Base-by-base conservation (phyloP, 495 filamentous ascomycete genomes). In the Podospora australis region DNA sequence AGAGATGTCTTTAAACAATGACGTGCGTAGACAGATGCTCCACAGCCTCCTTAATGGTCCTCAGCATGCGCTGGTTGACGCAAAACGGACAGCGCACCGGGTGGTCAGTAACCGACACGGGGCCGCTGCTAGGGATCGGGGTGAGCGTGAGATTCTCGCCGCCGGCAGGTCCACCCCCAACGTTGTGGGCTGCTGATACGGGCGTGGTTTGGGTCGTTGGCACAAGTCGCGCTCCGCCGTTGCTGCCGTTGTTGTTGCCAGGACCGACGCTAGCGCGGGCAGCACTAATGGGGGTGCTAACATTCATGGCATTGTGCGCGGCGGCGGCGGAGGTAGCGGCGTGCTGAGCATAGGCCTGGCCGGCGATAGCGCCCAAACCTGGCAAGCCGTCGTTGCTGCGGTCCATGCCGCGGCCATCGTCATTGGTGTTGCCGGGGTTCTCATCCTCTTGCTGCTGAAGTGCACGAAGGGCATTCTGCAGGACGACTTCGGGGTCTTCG, bases 1-100 rank as follows among this genome's bases (percentile, higher is more conserved):
- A n/a, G n/a, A n/a, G n/a, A n/a, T n/a, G n/a, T 11, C 19, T 5
- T 58, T 39, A 78, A 34, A 79, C 74, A 40, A 77, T 67, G 11
- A 79, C 76, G 45, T 79, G 76, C 24, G 73, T 78, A 38, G 70
- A 74, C 74, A 79, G 71, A 50, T 79, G 76, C 61, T 79, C 75
- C 2, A 79, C 76, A 10, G 76, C 75, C 58, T 78, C 76, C 61
- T 78, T 77, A 30, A 79, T 72, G 11, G 63, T 76, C 28, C 72
- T 65, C 51, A 79, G 71, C 74, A 76, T 74, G 6, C 75, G 65
- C 60, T 73, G 72, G 49, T 79, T 79, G 19, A 78, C 63, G 48
- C 76, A 79, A 53, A 74, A 79, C 4, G 76, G 76, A 40, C 76
- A 79, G 20, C 73, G 64, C 0, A 79, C 57, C n/a, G 75, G 72